Evolutionary conservation across 1,284 basidiomycete genomes (phyloP).

Genomic region (Coniferiporia sulphurascens): DNA sequence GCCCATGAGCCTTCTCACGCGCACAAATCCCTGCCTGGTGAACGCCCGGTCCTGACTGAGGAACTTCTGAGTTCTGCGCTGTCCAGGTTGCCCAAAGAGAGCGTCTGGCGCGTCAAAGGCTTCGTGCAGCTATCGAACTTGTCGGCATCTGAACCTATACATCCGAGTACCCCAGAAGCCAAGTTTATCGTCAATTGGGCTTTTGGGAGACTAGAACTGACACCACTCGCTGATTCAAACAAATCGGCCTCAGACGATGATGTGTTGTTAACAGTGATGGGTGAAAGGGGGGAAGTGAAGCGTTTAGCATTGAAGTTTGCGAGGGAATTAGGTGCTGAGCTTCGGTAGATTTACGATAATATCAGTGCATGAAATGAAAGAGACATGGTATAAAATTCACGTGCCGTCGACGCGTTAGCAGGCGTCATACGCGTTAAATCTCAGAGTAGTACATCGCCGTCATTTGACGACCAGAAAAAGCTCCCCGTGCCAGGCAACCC

Average conservation of each 20-base stretch:
- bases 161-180: not conserved
- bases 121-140: conserved; percentile 53
- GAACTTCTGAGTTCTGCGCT: conserved; percentile 35
- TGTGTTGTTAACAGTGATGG: conserved; percentile 79
- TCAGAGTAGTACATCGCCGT: no score
- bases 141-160: not conserved
- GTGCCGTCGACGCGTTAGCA: not conserved
- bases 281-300: conserved; percentile 76
- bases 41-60: conserved; percentile 15
- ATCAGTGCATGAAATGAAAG: not conserved
- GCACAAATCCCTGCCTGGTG: conserved; percentile 18
- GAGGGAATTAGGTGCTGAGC: conserved; percentile 39
- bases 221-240: conserved; percentile 26
- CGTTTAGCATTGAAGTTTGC: conserved; percentile 55
- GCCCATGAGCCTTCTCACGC: conserved; percentile 24
- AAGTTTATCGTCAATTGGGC: conserved; percentile 81
- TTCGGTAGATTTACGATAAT: not conserved
- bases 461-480: no score
- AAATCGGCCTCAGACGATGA: conserved; percentile 31
- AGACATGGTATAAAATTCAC: not conserved
- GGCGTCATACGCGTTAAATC: not conserved
- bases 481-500: not conserved
- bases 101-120: conserved; percentile 78
- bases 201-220: conserved; percentile 79
- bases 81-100: conserved; percentile 54